Evolutionary conservation across 2,329 filamentous ascomycete genomes (phyloP), one percentile per base, ranked within the genome.

Genomic region (Xylariaceae sp.): DNA sequence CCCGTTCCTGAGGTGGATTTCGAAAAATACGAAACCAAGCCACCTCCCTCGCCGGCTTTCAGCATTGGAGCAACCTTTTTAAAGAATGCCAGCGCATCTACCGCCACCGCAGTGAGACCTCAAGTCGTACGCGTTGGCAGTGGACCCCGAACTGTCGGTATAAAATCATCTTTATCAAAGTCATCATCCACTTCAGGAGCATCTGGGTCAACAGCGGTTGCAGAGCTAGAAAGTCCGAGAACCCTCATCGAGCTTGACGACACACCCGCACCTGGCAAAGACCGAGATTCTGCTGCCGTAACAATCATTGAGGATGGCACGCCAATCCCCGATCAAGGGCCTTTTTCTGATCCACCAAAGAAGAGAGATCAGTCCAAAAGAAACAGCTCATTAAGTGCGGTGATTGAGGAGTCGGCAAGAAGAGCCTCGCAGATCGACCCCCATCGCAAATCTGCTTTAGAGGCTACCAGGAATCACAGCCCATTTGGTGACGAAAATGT

Each of bases 1-100:
- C 88, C 89, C 0, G 85, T 92, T 6, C 87, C 88, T 6, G 74
- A 75, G 49, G 83, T 94, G 59, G 84, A 90, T 61, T 81, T 78
- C 55, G 77, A 78, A 53, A 81, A 76, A 63, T 85, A 82, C 62
- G 74, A 70, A 33, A 60, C 62, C 50, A 27, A 27, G 22, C 60
- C 61, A 39, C 59, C 56, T 58, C 45, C 73, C 70, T 51, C 82
- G 75, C 18, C 76, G 75, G 58, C 80, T 33, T 86, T 86, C 63
- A 86, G 82, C 60, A 80, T 87, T 48, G 83, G 83, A 15, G 83
- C 83, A 17, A 85, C 83, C 1, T 86, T 86, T 66, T 71, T 87
- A 57, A 86, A 83, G 70, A 84, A 77, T 54, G 81, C 81, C 55
- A 82, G 73, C 59, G 72, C 77, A 35, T 72, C 76, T 33, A 84